Conservation (phyloP, 306 rosid genomes). For the Pueraria montana region DNA sequence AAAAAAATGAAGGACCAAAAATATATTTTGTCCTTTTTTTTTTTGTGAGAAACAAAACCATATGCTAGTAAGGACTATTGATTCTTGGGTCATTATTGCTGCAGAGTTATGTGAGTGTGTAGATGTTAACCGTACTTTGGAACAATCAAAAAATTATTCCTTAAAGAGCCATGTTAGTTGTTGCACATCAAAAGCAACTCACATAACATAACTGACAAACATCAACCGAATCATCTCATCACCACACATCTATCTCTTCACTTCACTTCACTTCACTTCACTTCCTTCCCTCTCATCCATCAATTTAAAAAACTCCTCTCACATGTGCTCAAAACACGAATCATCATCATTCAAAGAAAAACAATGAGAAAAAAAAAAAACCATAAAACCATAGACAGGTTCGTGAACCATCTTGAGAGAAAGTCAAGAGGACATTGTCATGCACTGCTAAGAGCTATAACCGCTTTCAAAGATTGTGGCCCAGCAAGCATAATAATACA, state of each 20-base stretch:
- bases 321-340: constrained; percentile 3
- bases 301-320: not conserved
- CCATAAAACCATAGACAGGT: not conserved
- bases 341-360: constrained; percentile 1
- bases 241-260: not conserved
- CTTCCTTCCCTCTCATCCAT: constrained; percentile 34
- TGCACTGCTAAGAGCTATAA: constrained; percentile 43
- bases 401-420: constrained; percentile 24
- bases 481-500: constrained; percentile 44
- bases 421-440: constrained; percentile 23
- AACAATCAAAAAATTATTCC: constrained; percentile 31
- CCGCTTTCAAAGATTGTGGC: constrained; percentile 42
- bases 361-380: not conserved
- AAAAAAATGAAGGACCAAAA: no score
- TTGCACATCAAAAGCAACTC: not conserved
- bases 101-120: constrained; percentile 6
- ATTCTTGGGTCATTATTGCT: constrained; percentile 7
- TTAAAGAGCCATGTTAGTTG: not conserved
- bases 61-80: not conserved
- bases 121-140: constrained; percentile 12
- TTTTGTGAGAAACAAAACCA: not conserved
- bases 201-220: constrained; percentile 13
- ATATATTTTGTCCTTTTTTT: no score
- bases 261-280: not conserved
- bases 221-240: not conserved